A percentile compares a stretch with the other conserved stretches of the same genome.
phyloP scores from a whole-genome alignment of 305 asterid genomes.

The Fraxinus angustifolia region DNA sequence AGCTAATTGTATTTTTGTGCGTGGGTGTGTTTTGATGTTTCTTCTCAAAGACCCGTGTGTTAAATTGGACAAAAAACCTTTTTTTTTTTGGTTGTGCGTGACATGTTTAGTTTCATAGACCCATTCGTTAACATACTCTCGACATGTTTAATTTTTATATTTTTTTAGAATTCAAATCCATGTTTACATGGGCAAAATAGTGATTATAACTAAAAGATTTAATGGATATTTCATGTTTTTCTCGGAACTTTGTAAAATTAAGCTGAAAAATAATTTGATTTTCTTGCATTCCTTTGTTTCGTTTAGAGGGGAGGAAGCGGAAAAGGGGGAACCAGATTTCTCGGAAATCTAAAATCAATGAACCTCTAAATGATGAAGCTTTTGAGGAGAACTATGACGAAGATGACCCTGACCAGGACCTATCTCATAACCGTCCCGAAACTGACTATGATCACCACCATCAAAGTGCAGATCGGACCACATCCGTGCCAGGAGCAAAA shows the following conservation, averaged over 20 bases:
- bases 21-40: neutral
- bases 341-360: constrained; percentile 57
- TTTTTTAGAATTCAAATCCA: neutral
- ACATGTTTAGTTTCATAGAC: neutral
- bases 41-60: neutral
- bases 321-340: constrained; percentile 60
- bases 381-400: constrained; percentile 75
- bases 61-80: neutral
- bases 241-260: neutral
- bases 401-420: constrained; percentile 58
- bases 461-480: constrained; percentile 37
- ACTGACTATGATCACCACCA: constrained; percentile 51
- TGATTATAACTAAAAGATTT: neutral
- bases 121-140: neutral
- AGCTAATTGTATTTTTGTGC: neutral
- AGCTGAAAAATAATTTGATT: neutral
- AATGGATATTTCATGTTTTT: neutral
- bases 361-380: constrained; percentile 58
- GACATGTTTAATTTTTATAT: neutral
- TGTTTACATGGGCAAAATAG: neutral
- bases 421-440: constrained; percentile 48
- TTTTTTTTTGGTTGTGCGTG: neutral
- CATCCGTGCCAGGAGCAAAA: constrained; percentile 32
- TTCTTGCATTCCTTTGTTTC: neutral
- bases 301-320: constrained; percentile 94